These are phyloP conservation scores for rapeseed (Brassica napus) DNA, from an alignment of 345 rosid genomes.

Conservation along the genomic window Da-Ae NC_063451.1:18600501-18601000, in stretches of 20 bases:
- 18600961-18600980: background rate
- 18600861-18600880: background rate
- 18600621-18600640: background rate
- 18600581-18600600: too few species aligned
- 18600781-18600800: background rate
- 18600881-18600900: background rate
- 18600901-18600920: background rate
- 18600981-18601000: background rate
- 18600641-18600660: background rate
- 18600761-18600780: constrained; percentile 8
- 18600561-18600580: too few species aligned
- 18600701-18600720: background rate
- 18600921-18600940: constrained; percentile 11
- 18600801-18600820: background rate
- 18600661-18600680: background rate
- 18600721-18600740: background rate
- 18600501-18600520: too few species aligned
- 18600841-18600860: background rate
- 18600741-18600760: background rate
- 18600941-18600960: background rate
- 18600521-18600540: too few species aligned
- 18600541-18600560: too few species aligned
- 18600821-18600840: constrained; percentile 20
- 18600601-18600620: background rate
- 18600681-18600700: too few species aligned